Conservation (phyloP, 1,284 basidiomycete species). For the Somion occarium region DNA sequence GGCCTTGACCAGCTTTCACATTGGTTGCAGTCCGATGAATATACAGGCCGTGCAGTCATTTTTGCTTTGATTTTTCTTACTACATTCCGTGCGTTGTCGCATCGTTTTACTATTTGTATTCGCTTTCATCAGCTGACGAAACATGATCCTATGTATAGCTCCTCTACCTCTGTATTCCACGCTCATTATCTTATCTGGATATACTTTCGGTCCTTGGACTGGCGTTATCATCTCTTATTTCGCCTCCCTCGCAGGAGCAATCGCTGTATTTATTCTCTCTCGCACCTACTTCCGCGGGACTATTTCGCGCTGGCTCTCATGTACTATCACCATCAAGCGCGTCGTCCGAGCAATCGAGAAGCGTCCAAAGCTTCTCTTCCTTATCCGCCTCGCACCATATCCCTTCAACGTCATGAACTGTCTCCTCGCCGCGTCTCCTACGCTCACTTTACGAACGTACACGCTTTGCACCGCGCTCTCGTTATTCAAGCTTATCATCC, state of each 20-base stretch:
- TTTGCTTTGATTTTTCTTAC: constrained; percentile 78
- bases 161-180: constrained; percentile 86
- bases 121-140: background rate
- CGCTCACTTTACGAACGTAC: constrained; percentile 77
- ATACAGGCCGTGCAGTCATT: constrained; percentile 66
- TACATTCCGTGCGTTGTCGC: constrained; percentile 65
- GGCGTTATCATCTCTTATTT: constrained; percentile 81
- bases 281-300: constrained; percentile 64
- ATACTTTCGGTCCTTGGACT: constrained; percentile 78
- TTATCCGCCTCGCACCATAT: constrained; percentile 81
- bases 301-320: constrained; percentile 71
- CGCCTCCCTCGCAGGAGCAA: constrained; percentile 77
- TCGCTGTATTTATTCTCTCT: constrained; percentile 74
- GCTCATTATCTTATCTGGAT: constrained; percentile 81
- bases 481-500: constrained; percentile 82
- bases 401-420: constrained; percentile 91
- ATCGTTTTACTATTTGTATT: constrained; percentile 4
- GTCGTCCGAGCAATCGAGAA: constrained; percentile 86
- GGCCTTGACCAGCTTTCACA: constrained; percentile 69
- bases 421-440: constrained; percentile 80
- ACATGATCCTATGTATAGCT: constrained; percentile 34
- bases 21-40: constrained; percentile 64
- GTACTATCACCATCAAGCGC: constrained; percentile 59
- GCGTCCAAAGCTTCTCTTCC: constrained; percentile 77
- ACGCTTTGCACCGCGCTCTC: constrained; percentile 76